phyloP scores from a whole-genome alignment of 2,329 filamentous ascomycete species.

The Fusarium robinianum region DNA sequence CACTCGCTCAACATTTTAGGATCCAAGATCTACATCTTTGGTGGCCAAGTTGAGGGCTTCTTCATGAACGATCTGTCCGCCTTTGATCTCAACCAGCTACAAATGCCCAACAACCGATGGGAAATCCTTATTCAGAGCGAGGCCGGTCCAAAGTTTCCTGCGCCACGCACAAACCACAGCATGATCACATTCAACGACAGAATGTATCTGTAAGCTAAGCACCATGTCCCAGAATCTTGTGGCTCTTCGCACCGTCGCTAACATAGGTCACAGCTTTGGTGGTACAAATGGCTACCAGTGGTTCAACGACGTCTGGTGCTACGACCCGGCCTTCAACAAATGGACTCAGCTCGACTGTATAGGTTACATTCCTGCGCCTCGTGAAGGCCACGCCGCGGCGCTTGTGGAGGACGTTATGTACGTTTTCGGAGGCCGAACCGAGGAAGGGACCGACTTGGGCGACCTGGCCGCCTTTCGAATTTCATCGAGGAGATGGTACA shows the following conservation, averaged over 20 bases:
- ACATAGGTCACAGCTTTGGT: slow-evolving; percentile 71
- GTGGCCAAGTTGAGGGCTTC: slow-evolving; percentile 93
- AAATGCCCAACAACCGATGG: slow-evolving; percentile 90
- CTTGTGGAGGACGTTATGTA: slow-evolving; percentile 99
- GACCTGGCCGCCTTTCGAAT: slow-evolving; percentile 82
- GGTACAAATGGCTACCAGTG: slow-evolving; percentile 94
- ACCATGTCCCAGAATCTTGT: neutral
- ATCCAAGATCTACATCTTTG: slow-evolving; percentile 97
- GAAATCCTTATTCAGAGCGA: slow-evolving; percentile 79
- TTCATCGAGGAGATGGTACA: slow-evolving; percentile 91
- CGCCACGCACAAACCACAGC: slow-evolving; percentile 92
- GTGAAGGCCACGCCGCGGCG: slow-evolving; percentile 92
- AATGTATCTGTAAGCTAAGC: slow-evolving; percentile 77
- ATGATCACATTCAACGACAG: slow-evolving; percentile 91
- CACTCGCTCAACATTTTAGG: slow-evolving; percentile 96
- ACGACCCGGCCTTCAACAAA: slow-evolving; percentile 78
- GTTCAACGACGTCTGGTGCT: slow-evolving; percentile 99
- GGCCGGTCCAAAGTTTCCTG: slow-evolving; percentile 65
- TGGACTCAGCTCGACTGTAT: slow-evolving; percentile 95
- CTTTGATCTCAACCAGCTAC: slow-evolving; percentile 93
- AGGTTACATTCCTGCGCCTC: slow-evolving; percentile 90
- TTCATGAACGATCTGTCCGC: slow-evolving; percentile 98
- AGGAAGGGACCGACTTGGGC: slow-evolving; percentile 89
- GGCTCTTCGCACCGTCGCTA: slow-evolving; percentile 11
- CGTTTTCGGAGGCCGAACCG: slow-evolving; percentile 93